phyloP scores from a whole-genome alignment of 352 stramenopile species.

The Blastocystis sp. region DNA sequence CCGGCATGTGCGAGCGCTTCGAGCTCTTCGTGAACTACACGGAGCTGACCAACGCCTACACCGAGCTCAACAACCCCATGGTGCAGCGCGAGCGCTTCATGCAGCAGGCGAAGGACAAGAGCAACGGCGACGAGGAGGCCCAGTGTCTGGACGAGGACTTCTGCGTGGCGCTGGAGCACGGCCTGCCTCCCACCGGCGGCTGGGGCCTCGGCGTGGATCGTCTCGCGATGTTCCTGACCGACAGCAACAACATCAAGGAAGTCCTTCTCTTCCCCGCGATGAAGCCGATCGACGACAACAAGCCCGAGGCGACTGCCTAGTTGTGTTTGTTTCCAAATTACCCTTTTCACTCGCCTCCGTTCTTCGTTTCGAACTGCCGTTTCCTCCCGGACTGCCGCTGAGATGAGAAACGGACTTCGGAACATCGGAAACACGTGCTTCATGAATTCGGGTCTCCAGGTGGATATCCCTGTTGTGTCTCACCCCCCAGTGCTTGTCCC shows the following conservation, averaged over 20 bases:
- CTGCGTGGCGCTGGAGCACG: conserved; percentile 94
- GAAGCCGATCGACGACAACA: conserved; percentile 84
- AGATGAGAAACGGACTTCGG: conserved; percentile 77
- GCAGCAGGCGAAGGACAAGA: conserved; percentile 84
- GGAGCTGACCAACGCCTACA: conserved; percentile 97
- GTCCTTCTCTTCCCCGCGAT: conserved; percentile 98
- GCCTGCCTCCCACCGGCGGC: conserved; percentile 92
- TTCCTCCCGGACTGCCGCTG: conserved; percentile 13
- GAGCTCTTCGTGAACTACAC: conserved; percentile 94
- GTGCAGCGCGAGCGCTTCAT: conserved; percentile 93
- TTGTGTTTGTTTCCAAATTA: conserved; percentile 55
- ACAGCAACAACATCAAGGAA: conserved; percentile 98
- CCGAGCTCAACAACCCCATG: conserved; percentile 96
- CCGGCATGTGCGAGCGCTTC: conserved; percentile 93
- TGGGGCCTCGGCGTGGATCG: conserved; percentile 96
- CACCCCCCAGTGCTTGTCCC: conserved; percentile 13
- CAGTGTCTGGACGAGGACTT: conserved; percentile 94
- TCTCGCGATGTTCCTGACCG: conserved; percentile 95
- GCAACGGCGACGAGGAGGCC: conserved; percentile 85
- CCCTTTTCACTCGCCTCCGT: background rate
- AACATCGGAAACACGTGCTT: conserved; percentile 87
- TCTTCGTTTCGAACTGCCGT: background rate
- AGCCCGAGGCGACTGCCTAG: conserved; percentile 34
- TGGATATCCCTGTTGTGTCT: conserved; percentile 10
- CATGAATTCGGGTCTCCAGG: conserved; percentile 83